Percentiles rank a stretch among this genome's conserved stretches.
Evolutionary conservation across 352 stramenopile genomes (phyloP).

Genomic region (Pythium coloratum): DNA sequence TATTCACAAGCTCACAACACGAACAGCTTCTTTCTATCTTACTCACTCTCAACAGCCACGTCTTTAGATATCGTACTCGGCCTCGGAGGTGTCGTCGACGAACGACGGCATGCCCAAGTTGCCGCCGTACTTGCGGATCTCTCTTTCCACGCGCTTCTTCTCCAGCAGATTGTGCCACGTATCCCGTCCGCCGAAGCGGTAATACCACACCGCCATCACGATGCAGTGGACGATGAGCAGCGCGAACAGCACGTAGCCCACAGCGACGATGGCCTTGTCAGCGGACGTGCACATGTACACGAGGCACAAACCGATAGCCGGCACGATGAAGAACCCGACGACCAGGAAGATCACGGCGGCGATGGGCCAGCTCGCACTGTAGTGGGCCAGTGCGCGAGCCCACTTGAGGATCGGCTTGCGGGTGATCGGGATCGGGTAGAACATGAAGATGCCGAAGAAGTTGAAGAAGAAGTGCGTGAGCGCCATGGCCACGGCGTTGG

Average conservation of each 20-base stretch:
- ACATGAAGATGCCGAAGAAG: conserved; percentile 87
- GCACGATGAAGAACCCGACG: conserved; percentile 49
- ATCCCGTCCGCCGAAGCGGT: conserved; percentile 29
- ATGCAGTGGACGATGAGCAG: conserved; percentile 24
- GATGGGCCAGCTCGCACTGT: conserved; percentile 59
- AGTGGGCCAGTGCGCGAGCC: conserved; percentile 67
- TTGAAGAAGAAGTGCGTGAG: conserved; percentile 94
- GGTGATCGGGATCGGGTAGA: conserved; percentile 90
- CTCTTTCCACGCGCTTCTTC: conserved; percentile 38
- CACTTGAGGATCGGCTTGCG: conserved; percentile 73
- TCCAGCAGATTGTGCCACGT: conserved; percentile 47
- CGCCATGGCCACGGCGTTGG: conserved; percentile 82
- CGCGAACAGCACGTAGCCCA: conserved; percentile 39
- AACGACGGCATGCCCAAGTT: conserved; percentile 29
- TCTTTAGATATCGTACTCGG: conserved; percentile 14
- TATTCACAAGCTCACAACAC: background rate
- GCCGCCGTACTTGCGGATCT: conserved; percentile 33
- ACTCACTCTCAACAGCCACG: background rate
- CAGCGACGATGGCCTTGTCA: conserved; percentile 26
- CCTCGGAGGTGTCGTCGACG: conserved; percentile 21
- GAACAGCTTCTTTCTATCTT: background rate
- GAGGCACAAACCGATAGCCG: conserved; percentile 47
- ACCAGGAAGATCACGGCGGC: conserved; percentile 56
- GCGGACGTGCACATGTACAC: conserved; percentile 59
- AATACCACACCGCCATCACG: conserved; percentile 41